These are phyloP conservation scores for Porcisia hertigi DNA, from an alignment of 208 protist species.

Conservation along the genomic window DNA sequence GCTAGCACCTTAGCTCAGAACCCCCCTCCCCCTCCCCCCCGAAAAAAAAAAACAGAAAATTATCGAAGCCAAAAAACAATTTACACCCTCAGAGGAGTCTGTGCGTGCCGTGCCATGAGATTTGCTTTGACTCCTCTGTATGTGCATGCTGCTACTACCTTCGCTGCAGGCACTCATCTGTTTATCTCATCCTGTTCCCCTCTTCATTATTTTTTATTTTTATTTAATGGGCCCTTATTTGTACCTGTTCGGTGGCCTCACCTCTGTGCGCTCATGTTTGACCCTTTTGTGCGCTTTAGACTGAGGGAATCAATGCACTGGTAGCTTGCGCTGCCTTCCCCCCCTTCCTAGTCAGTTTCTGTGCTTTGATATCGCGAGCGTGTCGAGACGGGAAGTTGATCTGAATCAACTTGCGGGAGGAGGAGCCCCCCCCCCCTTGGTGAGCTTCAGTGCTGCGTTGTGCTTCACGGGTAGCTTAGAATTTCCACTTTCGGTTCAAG, in stretches of 20 bases:
- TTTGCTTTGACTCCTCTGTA: background rate
- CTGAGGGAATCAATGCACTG: background rate
- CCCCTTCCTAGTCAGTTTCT: no score
- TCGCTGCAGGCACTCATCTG: background rate
- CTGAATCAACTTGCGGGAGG: background rate
- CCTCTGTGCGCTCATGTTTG: background rate
- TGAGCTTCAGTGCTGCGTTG: background rate
- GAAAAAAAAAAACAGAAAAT: slow-evolving; percentile 4
- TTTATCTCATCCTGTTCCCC: background rate
- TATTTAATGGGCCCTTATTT: background rate
- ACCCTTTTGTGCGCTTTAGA: background rate
- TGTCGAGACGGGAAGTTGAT: background rate
- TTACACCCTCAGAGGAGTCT: background rate
- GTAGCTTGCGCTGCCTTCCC: background rate
- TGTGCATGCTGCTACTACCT: background rate
- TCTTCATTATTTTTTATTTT: background rate
- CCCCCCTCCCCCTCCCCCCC: no score
- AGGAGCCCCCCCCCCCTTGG: background rate
- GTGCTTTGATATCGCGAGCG: background rate
- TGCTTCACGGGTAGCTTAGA: background rate
- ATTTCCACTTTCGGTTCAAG: background rate
- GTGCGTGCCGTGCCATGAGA: background rate
- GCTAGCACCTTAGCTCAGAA: background rate
- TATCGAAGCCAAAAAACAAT: background rate
- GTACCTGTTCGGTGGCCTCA: background rate